Evolutionary conservation across 139 green algal species (phyloP).

Genomic region (Pedinophyceae sp.): DNA sequence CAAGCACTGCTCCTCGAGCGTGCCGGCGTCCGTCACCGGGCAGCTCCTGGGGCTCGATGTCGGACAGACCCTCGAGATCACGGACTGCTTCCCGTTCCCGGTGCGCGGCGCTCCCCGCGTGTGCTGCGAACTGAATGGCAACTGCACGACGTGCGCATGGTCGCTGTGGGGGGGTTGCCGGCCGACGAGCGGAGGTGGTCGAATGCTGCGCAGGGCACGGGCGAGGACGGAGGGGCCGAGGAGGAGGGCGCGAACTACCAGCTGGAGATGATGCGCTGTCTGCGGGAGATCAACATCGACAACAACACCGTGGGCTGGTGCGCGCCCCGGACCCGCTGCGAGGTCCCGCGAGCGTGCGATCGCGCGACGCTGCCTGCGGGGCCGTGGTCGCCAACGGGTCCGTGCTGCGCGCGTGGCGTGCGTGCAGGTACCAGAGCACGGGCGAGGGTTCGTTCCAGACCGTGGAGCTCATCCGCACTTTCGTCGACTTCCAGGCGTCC

Average conservation of each 20-base stretch:
- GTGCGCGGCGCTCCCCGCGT: too few relatives aligned
- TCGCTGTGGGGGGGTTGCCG: too few relatives aligned
- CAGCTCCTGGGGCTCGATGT: conserved; percentile 95
- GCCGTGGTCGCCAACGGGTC: conserved; percentile 5
- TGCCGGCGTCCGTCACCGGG: conserved; percentile 71
- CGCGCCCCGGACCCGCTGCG: neutral
- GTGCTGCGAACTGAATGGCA: too few relatives aligned
- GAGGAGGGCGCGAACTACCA: conserved; percentile 76
- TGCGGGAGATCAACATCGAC: conserved; percentile 95
- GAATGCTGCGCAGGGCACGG: too few relatives aligned
- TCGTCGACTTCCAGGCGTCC: conserved; percentile 91
- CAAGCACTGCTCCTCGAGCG: conserved; percentile 77
- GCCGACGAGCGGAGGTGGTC: too few relatives aligned
- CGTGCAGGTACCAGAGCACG: conserved; percentile 65
- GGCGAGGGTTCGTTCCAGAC: conserved; percentile 70
- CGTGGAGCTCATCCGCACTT: conserved; percentile 93
- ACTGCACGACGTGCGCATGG: too few relatives aligned
- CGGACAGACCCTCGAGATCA: conserved; percentile 86
- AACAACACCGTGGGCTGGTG: conserved; percentile 99
- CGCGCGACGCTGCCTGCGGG: too few relatives aligned
- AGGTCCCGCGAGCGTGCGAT: too few relatives aligned
- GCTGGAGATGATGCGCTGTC: conserved; percentile 95
- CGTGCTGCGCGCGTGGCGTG: neutral
- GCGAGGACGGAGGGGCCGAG: conserved; percentile 18
- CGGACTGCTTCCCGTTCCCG: conserved; percentile 94